Evolutionary conservation across 2,329 filamentous ascomycete genomes (phyloP).

Genomic region (Daldinia sp.): DNA sequence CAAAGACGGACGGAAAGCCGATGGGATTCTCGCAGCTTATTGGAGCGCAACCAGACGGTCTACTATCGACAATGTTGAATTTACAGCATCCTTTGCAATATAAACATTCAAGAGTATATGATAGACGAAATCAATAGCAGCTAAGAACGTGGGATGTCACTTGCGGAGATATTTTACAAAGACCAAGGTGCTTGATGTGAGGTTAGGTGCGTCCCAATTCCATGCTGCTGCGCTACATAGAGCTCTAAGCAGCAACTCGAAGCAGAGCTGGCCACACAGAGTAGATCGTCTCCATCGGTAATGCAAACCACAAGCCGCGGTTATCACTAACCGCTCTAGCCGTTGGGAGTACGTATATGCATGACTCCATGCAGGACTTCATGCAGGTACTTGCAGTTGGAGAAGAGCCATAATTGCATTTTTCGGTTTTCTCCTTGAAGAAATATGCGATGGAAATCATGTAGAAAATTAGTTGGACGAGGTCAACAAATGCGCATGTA

Average conservation of each 20-base stretch:
- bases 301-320: constrained; percentile 15
- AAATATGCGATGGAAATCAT: constrained; percentile 10
- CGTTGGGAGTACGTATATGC: background rate
- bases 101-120: constrained; percentile 6
- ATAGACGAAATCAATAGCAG: constrained; percentile 25
- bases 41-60: constrained; percentile 25
- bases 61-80: constrained; percentile 37
- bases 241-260: background rate
- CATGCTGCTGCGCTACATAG: background rate
- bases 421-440: background rate
- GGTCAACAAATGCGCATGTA: background rate
- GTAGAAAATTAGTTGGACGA: constrained; percentile 10
- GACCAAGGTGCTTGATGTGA: constrained; percentile 4
- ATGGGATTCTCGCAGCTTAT: constrained; percentile 15
- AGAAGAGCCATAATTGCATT: constrained; percentile 3
- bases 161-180: constrained; percentile 26
- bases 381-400: constrained; percentile 30
- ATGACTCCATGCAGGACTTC: constrained; percentile 12
- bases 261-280: background rate
- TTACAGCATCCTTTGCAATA: constrained; percentile 1
- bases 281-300: constrained; percentile 18
- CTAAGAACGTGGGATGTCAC: constrained; percentile 27
- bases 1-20: constrained; percentile 1
- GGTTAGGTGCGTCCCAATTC: background rate
- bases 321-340: constrained; percentile 25